Conservation (phyloP, 129 eudicot genomes). For the Lonicera japonica region DNA sequence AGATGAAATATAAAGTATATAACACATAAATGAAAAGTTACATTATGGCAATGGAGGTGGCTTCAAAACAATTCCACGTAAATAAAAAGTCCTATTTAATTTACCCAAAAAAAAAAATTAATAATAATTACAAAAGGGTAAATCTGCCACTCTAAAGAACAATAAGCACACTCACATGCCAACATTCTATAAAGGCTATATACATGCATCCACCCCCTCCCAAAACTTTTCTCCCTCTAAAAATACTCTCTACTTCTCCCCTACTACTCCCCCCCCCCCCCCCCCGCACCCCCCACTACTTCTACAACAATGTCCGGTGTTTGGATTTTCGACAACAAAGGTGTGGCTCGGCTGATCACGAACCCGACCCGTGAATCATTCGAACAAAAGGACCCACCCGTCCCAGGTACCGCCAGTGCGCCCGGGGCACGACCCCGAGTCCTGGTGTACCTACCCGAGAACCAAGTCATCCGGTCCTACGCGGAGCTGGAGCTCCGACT, state of each 20-base stretch:
- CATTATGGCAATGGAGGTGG: too few relatives aligned
- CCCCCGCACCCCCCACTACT: background rate
- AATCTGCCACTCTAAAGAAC: background rate
- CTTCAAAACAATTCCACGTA: too few relatives aligned
- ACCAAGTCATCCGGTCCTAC: constrained; percentile 27
- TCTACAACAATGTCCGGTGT: constrained; percentile 33
- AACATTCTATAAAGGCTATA: background rate
- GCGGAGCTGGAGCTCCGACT: constrained; percentile 21
- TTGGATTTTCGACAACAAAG: constrained; percentile 34
- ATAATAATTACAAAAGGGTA: background rate
- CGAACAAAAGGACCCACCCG: constrained; percentile 21
- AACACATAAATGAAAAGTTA: too few relatives aligned
- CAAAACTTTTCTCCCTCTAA: constrained; percentile 4
- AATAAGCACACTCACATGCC: background rate
- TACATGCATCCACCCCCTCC: background rate
- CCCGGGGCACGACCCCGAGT: constrained; percentile 33
- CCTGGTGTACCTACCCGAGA: constrained; percentile 27
- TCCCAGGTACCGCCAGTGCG: constrained; percentile 34
- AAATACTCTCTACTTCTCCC: background rate
- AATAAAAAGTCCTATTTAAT: too few relatives aligned
- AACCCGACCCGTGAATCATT: constrained; percentile 38
- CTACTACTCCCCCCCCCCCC: background rate
- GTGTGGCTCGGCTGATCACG: constrained; percentile 22
- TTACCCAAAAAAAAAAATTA: background rate
- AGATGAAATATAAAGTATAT: too few relatives aligned